Evolutionary conservation across 2,329 filamentous ascomycete genomes (phyloP).

Genomic region (Xylariales sp.): DNA sequence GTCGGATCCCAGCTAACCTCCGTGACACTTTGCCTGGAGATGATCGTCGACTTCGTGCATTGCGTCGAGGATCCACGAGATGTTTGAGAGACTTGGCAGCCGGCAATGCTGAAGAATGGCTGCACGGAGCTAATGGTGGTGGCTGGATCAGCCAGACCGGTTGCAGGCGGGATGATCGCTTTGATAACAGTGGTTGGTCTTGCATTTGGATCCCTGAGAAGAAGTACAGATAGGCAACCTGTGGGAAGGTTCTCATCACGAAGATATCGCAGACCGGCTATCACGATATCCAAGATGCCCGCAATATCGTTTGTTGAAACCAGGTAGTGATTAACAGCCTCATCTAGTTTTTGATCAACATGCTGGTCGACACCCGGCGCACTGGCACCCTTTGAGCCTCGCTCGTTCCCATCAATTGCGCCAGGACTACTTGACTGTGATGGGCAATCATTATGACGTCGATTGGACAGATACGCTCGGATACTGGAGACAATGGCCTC

Average conservation of each 20-base stretch:
- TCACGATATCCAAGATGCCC: slow-evolving; percentile 26
- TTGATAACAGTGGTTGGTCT: slow-evolving; percentile 16
- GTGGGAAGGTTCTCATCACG: slow-evolving; percentile 11
- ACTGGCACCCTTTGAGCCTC: not conserved
- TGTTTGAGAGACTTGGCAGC: not conserved
- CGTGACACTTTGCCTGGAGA: slow-evolving; percentile 28
- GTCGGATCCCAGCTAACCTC: slow-evolving; percentile 24
- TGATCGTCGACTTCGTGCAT: slow-evolving; percentile 18
- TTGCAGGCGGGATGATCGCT: slow-evolving; percentile 18
- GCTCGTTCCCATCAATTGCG: not conserved
- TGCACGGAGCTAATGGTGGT: slow-evolving; percentile 24
- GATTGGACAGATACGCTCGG: slow-evolving; percentile 19
- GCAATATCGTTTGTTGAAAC: slow-evolving; percentile 22
- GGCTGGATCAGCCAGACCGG: slow-evolving; percentile 22
- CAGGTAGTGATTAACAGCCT: slow-evolving; percentile 13
- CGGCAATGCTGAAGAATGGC: slow-evolving; percentile 16
- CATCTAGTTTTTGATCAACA: too few relatives aligned
- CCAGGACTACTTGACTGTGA: not conserved
- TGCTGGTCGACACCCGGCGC: not conserved
- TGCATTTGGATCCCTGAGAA: slow-evolving; percentile 13
- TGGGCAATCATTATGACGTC: slow-evolving; percentile 14
- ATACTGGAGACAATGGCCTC: slow-evolving; percentile 22
- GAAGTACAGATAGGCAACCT: slow-evolving; percentile 18
- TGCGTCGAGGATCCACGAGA: not conserved
- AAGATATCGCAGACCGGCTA: slow-evolving; percentile 17